These are phyloP conservation scores for Neonectria punicea DNA, from an alignment of 2,329 filamentous ascomycete genomes.

Conservation along the genomic window DNA sequence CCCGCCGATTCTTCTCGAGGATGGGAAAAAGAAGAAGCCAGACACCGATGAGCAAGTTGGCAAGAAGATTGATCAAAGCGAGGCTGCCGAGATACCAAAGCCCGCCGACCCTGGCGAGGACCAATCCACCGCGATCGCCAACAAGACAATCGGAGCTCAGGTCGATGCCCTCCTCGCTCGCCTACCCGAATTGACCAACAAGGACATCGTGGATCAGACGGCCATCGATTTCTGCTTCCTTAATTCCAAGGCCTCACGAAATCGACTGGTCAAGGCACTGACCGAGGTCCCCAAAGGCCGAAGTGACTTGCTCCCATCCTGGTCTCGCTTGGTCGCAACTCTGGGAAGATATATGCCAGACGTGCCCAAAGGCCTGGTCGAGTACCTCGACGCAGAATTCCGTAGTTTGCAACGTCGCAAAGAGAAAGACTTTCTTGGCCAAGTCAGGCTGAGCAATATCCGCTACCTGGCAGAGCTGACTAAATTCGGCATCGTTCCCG, in stretches of 20 bases:
- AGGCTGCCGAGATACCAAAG: constrained; percentile 63
- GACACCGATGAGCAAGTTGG: constrained; percentile 85
- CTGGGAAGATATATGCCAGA: constrained; percentile 94
- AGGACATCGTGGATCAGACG: constrained; percentile 90
- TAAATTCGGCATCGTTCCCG: constrained; percentile 97
- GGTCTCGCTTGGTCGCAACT: constrained; percentile 92
- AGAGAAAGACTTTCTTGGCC: constrained; percentile 95
- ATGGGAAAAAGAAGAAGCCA: constrained; percentile 91
- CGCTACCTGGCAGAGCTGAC: constrained; percentile 98
- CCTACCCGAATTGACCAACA: constrained; percentile 90
- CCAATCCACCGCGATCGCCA: constrained; percentile 91
- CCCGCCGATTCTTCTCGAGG: constrained; percentile 90
- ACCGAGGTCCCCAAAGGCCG: constrained; percentile 96
- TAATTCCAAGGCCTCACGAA: constrained; percentile 97
- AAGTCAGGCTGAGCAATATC: constrained; percentile 92
- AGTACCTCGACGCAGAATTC: constrained; percentile 96
- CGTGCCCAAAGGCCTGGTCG: constrained; percentile 89
- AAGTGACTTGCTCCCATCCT: constrained; percentile 88
- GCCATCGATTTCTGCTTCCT: constrained; percentile 98
- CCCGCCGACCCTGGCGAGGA: constrained; percentile 73
- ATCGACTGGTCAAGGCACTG: constrained; percentile 89
- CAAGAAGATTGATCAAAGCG: constrained; percentile 72
- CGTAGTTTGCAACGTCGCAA: constrained; percentile 96
- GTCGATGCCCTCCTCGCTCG: constrained; percentile 90
- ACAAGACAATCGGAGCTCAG: constrained; percentile 97